Evolutionary conservation across 306 rosid genomes (phyloP).

Genomic region (Mucuna pruriens): DNA sequence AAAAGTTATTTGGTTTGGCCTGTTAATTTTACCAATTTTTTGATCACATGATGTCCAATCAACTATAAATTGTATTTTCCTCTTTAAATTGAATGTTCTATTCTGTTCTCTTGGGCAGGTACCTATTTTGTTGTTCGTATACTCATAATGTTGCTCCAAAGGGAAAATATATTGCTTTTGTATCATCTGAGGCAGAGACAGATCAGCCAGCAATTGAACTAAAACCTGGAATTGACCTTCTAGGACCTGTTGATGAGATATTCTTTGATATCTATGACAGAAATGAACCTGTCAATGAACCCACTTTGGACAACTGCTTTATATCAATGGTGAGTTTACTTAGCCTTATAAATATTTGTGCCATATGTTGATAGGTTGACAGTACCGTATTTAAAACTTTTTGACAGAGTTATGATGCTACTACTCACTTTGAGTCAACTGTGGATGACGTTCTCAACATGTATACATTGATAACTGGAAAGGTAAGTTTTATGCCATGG

Average conservation of each 20-base stretch:
- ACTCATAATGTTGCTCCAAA: slow-evolving; percentile 98
- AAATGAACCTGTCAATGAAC: slow-evolving; percentile 91
- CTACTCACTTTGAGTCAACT: slow-evolving; percentile 96
- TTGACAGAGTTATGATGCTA: slow-evolving; percentile 94
- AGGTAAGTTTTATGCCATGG: slow-evolving; percentile 52
- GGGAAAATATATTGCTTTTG: slow-evolving; percentile 96
- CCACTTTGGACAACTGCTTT: slow-evolving; percentile 88
- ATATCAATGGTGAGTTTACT: slow-evolving; percentile 75
- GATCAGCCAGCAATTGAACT: slow-evolving; percentile 84
- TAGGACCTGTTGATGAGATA: slow-evolving; percentile 92
- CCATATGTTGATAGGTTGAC: not conserved
- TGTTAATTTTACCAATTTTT: not conserved
- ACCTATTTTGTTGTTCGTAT: slow-evolving; percentile 93
- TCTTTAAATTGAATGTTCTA: slow-evolving; percentile 16
- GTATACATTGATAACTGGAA: slow-evolving; percentile 93
- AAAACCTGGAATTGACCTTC: slow-evolving; percentile 89
- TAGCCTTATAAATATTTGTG: not conserved
- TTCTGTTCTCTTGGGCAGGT: slow-evolving; percentile 62
- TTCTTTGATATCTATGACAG: slow-evolving; percentile 88
- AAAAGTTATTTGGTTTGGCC: not conserved
- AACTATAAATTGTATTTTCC: not conserved
- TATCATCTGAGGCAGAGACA: slow-evolving; percentile 95
- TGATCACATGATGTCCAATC: not conserved
- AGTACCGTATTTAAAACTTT: not conserved
- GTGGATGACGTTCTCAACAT: slow-evolving; percentile 90